Evolutionary conservation across 2,329 filamentous ascomycete genomes (phyloP).

Genomic region (Pestalotiopsis sp.): DNA sequence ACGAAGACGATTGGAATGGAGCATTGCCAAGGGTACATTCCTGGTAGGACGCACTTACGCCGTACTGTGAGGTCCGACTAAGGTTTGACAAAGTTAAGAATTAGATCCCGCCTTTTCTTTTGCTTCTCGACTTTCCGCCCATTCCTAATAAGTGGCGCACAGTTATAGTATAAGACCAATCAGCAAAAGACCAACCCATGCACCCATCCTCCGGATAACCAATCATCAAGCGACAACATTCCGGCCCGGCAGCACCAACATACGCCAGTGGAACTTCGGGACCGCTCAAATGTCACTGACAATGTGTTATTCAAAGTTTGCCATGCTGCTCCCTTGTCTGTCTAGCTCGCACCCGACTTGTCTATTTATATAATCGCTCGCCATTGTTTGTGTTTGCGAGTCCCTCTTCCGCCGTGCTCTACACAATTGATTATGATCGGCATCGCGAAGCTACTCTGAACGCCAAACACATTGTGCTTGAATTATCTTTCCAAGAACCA

Average conservation of each 20-base stretch:
- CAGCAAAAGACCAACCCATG: neutral
- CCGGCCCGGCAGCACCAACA: neutral
- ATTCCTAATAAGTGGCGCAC: neutral
- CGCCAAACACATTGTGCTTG: neutral
- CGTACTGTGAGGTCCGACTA: conserved; percentile 5
- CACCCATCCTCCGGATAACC: neutral
- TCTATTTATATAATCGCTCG: neutral
- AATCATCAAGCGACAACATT: conserved; percentile 12
- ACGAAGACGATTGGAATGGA: neutral
- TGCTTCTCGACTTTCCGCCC: neutral
- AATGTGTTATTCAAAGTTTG: neutral
- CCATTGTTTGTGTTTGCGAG: neutral
- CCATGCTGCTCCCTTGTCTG: neutral
- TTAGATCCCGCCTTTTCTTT: neutral
- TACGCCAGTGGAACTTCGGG: neutral
- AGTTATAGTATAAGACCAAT: conserved; percentile 7
- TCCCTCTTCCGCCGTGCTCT: neutral
- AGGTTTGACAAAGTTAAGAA: neutral
- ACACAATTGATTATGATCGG: neutral
- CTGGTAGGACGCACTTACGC: neutral
- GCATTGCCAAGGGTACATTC: neutral
- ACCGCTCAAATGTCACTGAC: neutral
- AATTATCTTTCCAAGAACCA: too few species aligned
- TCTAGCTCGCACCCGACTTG: neutral
- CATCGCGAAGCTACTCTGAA: neutral